A percentile compares a stretch with the other conserved stretches of the same genome.
Conservation (phyloP, 169 alveolate genomes). For the Plasmodium gaboni region DNA sequence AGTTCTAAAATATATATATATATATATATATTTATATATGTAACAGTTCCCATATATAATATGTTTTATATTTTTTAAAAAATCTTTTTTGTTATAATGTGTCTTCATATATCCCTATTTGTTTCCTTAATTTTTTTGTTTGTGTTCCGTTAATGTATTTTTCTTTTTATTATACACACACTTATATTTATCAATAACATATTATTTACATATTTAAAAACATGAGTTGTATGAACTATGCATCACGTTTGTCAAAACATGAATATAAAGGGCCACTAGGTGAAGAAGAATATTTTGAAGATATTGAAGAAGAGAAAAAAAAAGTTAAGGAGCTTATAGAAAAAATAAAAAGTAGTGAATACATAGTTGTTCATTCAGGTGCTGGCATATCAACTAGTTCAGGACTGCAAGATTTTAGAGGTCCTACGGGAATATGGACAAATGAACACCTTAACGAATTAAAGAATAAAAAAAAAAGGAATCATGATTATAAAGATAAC, state of each 20-base stretch:
- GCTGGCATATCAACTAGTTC: conserved; percentile 89
- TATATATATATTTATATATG: too few relatives aligned
- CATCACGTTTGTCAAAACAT: conserved; percentile 80
- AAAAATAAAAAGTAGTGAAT: conserved; percentile 76
- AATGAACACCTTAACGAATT: conserved; percentile 66
- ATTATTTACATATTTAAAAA: conserved; percentile 16
- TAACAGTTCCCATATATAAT: too few relatives aligned
- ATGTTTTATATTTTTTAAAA: too few relatives aligned
- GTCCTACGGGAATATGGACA: conserved; percentile 89
- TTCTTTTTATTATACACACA: not conserved
- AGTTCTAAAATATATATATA: too few relatives aligned
- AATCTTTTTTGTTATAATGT: not conserved
- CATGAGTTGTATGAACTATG: conserved; percentile 79
- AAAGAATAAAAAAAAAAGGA: conserved; percentile 29
- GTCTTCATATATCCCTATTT: not conserved
- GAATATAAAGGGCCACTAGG: conserved; percentile 88
- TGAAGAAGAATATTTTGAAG: conserved; percentile 82
- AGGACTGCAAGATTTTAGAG: conserved; percentile 87
- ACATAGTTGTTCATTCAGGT: conserved; percentile 84
- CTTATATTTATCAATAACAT: not conserved
- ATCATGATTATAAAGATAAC: conserved; percentile 10
- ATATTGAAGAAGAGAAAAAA: conserved; percentile 77
- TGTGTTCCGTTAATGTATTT: not conserved
- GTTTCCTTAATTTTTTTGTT: not conserved
- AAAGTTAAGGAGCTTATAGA: conserved; percentile 77